phyloP scores from a whole-genome alignment of 2,329 filamentous ascomycete species.

The Epichloe festucae region DNA sequence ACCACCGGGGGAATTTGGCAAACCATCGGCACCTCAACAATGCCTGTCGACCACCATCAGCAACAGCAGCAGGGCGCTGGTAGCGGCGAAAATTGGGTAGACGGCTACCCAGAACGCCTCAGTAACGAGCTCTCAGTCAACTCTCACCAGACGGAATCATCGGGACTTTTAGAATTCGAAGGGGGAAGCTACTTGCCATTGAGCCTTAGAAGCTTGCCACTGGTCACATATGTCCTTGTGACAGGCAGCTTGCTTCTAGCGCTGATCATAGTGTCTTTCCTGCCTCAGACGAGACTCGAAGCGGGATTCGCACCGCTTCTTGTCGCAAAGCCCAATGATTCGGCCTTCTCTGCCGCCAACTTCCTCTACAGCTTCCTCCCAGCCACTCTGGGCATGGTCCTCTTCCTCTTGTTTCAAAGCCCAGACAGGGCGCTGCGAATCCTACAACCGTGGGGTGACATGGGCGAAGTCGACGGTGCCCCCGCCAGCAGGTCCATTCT shows the following conservation, averaged over 20 bases:
- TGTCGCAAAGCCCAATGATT: constrained; percentile 41
- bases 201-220: constrained; percentile 54
- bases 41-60: constrained; percentile 10
- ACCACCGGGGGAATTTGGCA: constrained; percentile 65
- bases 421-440: constrained; percentile 53
- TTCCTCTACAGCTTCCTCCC: constrained; percentile 76
- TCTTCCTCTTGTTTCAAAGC: constrained; percentile 54
- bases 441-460: constrained; percentile 56
- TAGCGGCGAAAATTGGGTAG: neutral
- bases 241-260: constrained; percentile 51
- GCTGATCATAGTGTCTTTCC: constrained; percentile 66
- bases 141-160: constrained; percentile 15
- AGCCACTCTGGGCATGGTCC: constrained; percentile 49
- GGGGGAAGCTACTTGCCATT: constrained; percentile 59
- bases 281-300: constrained; percentile 51
- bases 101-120: constrained; percentile 1
- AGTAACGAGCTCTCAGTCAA: constrained; percentile 20
- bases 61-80: neutral
- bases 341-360: constrained; percentile 72
- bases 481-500: constrained; percentile 51
- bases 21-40: constrained; percentile 47
- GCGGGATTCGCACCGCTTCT: constrained; percentile 62
- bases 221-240: constrained; percentile 53
- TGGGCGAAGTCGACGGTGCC: constrained; percentile 43
- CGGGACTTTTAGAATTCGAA: constrained; percentile 11